Base-by-base conservation (phyloP, 208 protist genomes). In the Crithidia bombi region DNA sequence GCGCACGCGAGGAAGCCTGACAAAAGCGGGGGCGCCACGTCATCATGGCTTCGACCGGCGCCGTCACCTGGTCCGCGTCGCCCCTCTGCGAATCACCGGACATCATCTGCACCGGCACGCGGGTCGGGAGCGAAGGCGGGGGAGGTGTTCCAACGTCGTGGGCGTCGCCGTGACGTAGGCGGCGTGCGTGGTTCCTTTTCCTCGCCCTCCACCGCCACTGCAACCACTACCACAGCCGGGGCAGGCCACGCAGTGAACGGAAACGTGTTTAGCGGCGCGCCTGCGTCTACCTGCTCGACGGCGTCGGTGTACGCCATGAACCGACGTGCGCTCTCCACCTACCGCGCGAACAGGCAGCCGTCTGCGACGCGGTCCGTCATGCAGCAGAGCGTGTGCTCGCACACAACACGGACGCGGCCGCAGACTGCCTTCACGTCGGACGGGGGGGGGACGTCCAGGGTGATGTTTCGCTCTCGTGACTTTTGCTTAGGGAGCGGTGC, bases 371-470 rank as follows among this genome's bases (percentile, higher is more conserved):
- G 75, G n/a, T 83, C 78, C 10, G 50, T 59, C 21, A 73, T 74
- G 19, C 68, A 75, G 56, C 68, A 63, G 26, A 80, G 75, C 57
- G 58, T 78, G 25, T 76, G 70, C 38, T 81, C 75, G 19, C 57
- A 62, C 51, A 86, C 86, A 12, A 79, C 70, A 7, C 75, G 82
- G 26, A 70, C 78, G 3, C 80, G 85, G 2, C 83, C 83, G 65
- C 79, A 81, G 38, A 91, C 89, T 35, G 69, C 64, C 26, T 88
- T 81, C 58, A 78, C 67, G n/a, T 58, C 46, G 14, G 66, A 80
- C 41, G 67, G 69, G 19, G 78, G 86, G 38, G 69, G 72, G 30
- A 91, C 86, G 15, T 80, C 90, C 21, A 93, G 85, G 17, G 86
- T 91, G 14, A 73, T 89, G 46, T 89, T 83, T 44, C 64, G 64